phyloP scores from a whole-genome alignment of 805 yeast genomes.

The Metahyphopichia silvanorum region DNA sequence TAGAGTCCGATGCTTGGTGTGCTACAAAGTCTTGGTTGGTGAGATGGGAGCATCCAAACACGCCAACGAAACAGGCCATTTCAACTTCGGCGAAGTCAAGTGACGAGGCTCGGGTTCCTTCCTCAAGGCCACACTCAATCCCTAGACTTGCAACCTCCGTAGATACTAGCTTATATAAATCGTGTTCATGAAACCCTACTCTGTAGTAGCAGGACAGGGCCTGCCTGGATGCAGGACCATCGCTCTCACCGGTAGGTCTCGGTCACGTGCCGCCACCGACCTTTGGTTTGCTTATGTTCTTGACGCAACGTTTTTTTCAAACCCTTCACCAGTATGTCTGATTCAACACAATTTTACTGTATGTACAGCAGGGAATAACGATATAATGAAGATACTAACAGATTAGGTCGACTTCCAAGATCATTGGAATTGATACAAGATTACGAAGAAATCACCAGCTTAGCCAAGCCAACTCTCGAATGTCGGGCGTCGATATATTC shows the following conservation, averaged over 20 bases:
- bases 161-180: no score
- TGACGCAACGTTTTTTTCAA: constrained; percentile 1
- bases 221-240: no score
- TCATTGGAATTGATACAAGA: constrained; percentile 49
- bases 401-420: constrained; percentile 56
- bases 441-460: constrained; percentile 32
- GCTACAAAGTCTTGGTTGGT: constrained; percentile 52
- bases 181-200: no score
- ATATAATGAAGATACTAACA: constrained; percentile 11
- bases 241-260: no score
- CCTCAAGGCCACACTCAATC: no score
- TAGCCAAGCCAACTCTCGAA: constrained; percentile 39
- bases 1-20: constrained; percentile 53
- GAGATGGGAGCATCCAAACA: constrained; percentile 65
- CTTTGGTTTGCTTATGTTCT: neutral
- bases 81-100: constrained; percentile 56
- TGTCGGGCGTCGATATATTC: constrained; percentile 67
- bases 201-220: no score
- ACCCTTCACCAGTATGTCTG: constrained; percentile 23
- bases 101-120: no score
- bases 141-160: no score
- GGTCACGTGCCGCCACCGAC: neutral
- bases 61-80: constrained; percentile 61
- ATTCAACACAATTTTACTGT: constrained; percentile 8
- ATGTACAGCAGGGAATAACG: neutral